Conservation (phyloP, 805 yeast genomes). For the Metschnikowia vanudenii region DNA sequence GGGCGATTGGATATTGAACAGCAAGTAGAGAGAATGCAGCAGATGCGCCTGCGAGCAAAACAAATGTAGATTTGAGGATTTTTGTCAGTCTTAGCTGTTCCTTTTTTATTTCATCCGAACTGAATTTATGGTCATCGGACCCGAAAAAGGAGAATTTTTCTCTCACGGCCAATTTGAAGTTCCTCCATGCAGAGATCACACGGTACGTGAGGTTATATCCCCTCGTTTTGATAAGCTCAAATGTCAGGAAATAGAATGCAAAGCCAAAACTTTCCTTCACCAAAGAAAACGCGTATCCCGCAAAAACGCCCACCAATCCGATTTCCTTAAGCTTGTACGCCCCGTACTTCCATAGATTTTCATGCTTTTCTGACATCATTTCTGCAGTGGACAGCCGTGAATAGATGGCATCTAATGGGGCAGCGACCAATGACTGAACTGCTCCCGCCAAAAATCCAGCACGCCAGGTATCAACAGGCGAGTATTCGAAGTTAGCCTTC, state of each 20-base stretch:
- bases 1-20: slow-evolving; percentile 80
- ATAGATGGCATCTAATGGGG: slow-evolving; percentile 90
- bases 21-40: slow-evolving; percentile 77
- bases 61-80: slow-evolving; percentile 63
- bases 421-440: slow-evolving; percentile 85
- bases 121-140: slow-evolving; percentile 14
- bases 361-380: slow-evolving; percentile 61
- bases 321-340: slow-evolving; percentile 63
- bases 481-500: slow-evolving; percentile 17
- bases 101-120: slow-evolving; percentile 20
- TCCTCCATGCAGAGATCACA: slow-evolving; percentile 43
- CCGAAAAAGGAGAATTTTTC: slow-evolving; percentile 21
- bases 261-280: slow-evolving; percentile 80
- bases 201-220: slow-evolving; percentile 50
- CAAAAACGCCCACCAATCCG: slow-evolving; percentile 83
- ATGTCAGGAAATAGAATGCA: slow-evolving; percentile 78
- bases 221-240: slow-evolving; percentile 74
- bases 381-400: slow-evolving; percentile 79
- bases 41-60: slow-evolving; percentile 80
- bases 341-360: slow-evolving; percentile 77
- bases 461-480: slow-evolving; percentile 55
- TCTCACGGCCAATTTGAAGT: slow-evolving; percentile 33
- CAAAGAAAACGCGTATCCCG: slow-evolving; percentile 79
- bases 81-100: slow-evolving; percentile 42
- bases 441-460: slow-evolving; percentile 89